These are phyloP conservation scores for Tolypocladium guangdongense DNA, from an alignment of 2,329 filamentous ascomycete genomes.

Conservation along the genomic window DNA sequence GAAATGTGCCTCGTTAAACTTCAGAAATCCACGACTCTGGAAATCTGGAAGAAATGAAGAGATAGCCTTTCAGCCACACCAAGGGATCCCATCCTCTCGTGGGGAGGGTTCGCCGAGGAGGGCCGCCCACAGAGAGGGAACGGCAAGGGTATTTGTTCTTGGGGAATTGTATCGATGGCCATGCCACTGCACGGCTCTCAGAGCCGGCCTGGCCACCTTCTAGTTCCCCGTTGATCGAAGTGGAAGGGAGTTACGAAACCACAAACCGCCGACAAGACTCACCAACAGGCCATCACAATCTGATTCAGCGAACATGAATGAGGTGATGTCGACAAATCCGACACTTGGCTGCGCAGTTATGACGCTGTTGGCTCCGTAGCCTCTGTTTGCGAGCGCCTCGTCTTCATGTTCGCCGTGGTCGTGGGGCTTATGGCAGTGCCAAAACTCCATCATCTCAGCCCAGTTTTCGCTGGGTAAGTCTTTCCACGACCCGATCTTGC, in stretches of 20 bases:
- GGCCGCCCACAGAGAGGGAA: constrained; percentile 13
- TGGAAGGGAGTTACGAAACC: background rate
- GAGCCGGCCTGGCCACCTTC: constrained; percentile 50
- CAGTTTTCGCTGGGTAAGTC: constrained; percentile 93
- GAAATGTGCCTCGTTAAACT: constrained; percentile 39
- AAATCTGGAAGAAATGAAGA: constrained; percentile 34
- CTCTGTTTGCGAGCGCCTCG: constrained; percentile 49
- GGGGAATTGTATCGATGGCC: constrained; percentile 62
- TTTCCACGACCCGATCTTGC: constrained; percentile 56
- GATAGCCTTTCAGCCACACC: constrained; percentile 18
- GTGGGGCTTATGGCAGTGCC: constrained; percentile 95
- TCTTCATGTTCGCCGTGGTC: constrained; percentile 36
- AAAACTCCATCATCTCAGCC: constrained; percentile 99
- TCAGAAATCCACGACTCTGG: constrained; percentile 36
- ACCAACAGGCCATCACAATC: constrained; percentile 47
- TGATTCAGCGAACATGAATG: constrained; percentile 56
- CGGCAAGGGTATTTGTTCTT: constrained; percentile 32
- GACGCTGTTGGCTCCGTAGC: constrained; percentile 72
- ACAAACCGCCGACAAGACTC: constrained; percentile 14
- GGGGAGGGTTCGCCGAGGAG: constrained; percentile 25
- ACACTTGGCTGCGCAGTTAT: constrained; percentile 55
- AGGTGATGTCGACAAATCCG: constrained; percentile 72
- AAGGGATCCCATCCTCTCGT: constrained; percentile 29
- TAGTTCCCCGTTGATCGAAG: constrained; percentile 28
- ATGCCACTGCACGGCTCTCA: constrained; percentile 37